Conservation (phyloP, 441 rosid genomes). For the Arabidopsis lyrata region DNA sequence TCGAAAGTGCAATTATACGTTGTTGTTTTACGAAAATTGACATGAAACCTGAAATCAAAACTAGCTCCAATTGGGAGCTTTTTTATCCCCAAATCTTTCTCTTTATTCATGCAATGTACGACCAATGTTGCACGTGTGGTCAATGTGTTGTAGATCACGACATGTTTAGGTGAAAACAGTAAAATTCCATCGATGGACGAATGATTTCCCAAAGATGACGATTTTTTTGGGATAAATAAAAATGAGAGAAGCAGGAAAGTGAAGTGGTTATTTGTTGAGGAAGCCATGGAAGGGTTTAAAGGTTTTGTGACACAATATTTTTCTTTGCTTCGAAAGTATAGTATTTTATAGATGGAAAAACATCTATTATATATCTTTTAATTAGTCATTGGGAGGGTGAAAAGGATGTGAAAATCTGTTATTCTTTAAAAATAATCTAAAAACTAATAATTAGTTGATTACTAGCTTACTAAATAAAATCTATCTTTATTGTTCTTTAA, state of each 20-base stretch:
- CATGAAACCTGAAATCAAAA: not conserved
- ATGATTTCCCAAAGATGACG: not conserved
- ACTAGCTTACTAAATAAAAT: not conserved
- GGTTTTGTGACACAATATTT: not conserved
- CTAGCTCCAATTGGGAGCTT: not conserved
- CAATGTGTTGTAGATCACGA: not conserved
- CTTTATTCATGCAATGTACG: slow-evolving; percentile 8
- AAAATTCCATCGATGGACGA: not conserved
- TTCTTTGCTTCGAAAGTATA: not conserved
- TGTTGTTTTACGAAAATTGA: not conserved
- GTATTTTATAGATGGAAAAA: not conserved
- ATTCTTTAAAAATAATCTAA: not conserved
- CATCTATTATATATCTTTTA: not conserved
- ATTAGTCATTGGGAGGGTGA: not conserved
- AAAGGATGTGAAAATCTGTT: not conserved
- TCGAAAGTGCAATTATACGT: not conserved
- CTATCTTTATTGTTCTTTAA: not conserved
- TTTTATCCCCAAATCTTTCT: slow-evolving; percentile 2
- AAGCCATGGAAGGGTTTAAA: not conserved
- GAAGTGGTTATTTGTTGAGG: not conserved
- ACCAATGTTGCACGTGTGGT: not conserved
- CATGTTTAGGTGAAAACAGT: not conserved
- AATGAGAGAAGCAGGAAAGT: not conserved
- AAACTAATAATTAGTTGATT: not conserved
- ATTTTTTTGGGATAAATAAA: not conserved